A percentile compares a stretch with the other conserved stretches of the same genome.
Conservation (phyloP, 2,329 filamentous ascomycete species). For the Colletotrichum truncatum region DNA sequence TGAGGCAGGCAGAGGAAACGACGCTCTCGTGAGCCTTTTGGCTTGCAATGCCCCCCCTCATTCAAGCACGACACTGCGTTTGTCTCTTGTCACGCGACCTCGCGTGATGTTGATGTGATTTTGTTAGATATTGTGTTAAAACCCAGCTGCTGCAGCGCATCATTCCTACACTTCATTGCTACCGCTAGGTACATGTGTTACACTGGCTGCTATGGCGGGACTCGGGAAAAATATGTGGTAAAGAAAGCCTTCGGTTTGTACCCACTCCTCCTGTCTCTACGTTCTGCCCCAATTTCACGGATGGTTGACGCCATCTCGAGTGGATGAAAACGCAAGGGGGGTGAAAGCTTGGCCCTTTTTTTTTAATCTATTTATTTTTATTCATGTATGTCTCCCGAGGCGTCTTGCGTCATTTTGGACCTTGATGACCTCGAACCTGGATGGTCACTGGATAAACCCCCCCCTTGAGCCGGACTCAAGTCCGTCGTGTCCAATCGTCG, state of each 20-base stretch:
- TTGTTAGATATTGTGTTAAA: background rate
- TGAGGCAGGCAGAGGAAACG: background rate
- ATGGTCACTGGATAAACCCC: no score
- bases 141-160: background rate
- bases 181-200: background rate
- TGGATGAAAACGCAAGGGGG: background rate
- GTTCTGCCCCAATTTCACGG: background rate
- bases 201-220: background rate
- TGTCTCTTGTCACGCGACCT: background rate
- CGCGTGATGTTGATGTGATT: background rate
- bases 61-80: background rate
- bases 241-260: background rate
- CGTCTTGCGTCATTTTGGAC: background rate
- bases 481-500: background rate
- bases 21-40: background rate
- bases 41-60: background rate
- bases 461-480: no score
- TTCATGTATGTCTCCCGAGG: background rate
- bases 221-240: background rate
- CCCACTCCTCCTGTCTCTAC: background rate
- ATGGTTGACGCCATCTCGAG: background rate
- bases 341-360: background rate
- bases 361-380: no score
- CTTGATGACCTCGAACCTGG: conserved; percentile 5
- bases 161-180: background rate